Percentiles rank a stretch among this genome's conserved stretches.
phyloP scores from a whole-genome alignment of 2,329 filamentous ascomycete genomes.

The Tolypocladium pustulatum region DNA sequence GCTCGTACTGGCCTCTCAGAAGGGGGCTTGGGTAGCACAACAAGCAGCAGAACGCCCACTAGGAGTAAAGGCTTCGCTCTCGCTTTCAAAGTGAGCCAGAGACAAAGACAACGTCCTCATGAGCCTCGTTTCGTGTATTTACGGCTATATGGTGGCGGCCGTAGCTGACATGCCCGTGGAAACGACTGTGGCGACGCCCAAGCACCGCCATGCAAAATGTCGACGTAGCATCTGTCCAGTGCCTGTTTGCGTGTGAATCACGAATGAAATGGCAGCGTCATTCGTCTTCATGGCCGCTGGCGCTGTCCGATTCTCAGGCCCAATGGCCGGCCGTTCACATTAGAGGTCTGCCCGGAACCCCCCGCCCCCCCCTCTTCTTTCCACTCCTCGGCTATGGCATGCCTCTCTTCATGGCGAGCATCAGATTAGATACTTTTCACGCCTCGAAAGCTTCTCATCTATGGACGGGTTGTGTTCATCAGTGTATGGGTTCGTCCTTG shows the following conservation, averaged over 20 bases:
- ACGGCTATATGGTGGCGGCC: background rate
- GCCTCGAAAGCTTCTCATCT: no score
- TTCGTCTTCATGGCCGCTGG: background rate
- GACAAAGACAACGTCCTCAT: background rate
- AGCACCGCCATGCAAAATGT: background rate
- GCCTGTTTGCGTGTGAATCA: background rate
- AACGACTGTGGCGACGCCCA: background rate
- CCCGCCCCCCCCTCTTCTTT: background rate
- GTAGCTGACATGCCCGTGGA: background rate
- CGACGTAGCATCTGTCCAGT: no score
- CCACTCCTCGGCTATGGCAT: background rate
- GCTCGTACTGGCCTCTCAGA: background rate
- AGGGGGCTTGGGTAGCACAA: background rate
- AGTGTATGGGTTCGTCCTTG: background rate
- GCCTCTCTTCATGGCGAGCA: background rate
- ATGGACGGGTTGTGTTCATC: no score
- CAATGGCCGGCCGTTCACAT: background rate
- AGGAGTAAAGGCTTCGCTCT: background rate
- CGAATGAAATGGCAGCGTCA: no score
- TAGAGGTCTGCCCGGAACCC: no score
- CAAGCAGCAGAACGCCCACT: background rate
- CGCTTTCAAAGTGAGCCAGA: background rate
- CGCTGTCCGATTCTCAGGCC: background rate
- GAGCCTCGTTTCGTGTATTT: background rate
- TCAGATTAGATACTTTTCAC: background rate